These are phyloP conservation scores for Aspergillus pseudoglaucus DNA, from an alignment of 2,329 filamentous ascomycete species.

Conservation along the genomic window DNA sequence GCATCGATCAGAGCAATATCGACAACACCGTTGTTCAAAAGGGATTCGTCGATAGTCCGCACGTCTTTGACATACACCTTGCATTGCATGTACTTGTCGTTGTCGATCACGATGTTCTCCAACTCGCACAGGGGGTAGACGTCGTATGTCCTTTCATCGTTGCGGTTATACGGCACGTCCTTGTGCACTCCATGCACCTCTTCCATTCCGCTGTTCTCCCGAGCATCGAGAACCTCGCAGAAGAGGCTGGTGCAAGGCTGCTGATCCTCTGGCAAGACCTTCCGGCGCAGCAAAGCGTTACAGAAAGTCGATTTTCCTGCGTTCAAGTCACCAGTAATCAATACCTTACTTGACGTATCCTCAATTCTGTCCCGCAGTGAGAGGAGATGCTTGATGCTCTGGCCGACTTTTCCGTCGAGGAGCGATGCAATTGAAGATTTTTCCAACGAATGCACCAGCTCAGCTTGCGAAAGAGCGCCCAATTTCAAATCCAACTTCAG, in stretches of 20 bases:
- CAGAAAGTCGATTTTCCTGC: slow-evolving; percentile 98
- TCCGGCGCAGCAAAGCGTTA: slow-evolving; percentile 88
- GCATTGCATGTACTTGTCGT: slow-evolving; percentile 83
- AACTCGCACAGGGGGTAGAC: slow-evolving; percentile 72
- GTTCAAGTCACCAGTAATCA: slow-evolving; percentile 93
- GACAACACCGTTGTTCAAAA: slow-evolving; percentile 95
- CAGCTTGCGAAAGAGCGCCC: slow-evolving; percentile 74
- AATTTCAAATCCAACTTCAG: slow-evolving; percentile 92
- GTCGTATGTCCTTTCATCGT: slow-evolving; percentile 91
- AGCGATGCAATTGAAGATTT: slow-evolving; percentile 85
- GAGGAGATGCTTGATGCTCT: slow-evolving; percentile 84
- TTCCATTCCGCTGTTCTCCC: slow-evolving; percentile 84
- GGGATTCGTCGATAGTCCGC: slow-evolving; percentile 79
- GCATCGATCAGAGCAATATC: slow-evolving; percentile 97
- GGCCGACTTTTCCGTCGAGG: slow-evolving; percentile 86
- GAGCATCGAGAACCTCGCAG: slow-evolving; percentile 88
- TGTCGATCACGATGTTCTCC: slow-evolving; percentile 85
- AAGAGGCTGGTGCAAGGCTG: slow-evolving; percentile 98
- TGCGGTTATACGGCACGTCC: slow-evolving; percentile 69
- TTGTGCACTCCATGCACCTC: slow-evolving; percentile 94
- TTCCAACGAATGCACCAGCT: slow-evolving; percentile 89
- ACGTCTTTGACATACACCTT: slow-evolving; percentile 95
- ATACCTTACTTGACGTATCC: slow-evolving; percentile 92
- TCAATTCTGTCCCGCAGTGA: slow-evolving; percentile 88
- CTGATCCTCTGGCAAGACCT: slow-evolving; percentile 91